Base-by-base conservation (phyloP, 2,329 filamentous ascomycete genomes). In the Sclerotinia spermophila region DNA sequence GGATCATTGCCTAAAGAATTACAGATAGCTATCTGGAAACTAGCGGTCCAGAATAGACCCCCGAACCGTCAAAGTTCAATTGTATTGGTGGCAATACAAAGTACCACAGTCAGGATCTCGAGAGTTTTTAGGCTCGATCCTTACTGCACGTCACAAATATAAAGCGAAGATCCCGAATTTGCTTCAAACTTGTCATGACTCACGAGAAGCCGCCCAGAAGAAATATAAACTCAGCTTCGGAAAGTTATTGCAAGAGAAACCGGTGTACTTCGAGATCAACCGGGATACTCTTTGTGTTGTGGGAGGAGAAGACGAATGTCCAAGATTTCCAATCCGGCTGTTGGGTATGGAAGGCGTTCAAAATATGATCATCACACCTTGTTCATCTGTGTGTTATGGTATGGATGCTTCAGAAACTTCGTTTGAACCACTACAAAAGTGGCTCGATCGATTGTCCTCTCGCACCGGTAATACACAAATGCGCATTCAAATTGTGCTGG, bases 341-440 rank as follows among this genome's bases (percentile, higher is more conserved):
- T n/a, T 59, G 21, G 24, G 24, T 19, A 59, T 59, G 56, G 56
- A 27, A 5, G 56, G 56, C 13, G 40, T 59, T 40, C 56, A 7
- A 27, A 59, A 59, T 15, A 40, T 59, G 24, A 59, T 59, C 24
- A 27, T 59, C 35, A 59, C 56, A 40, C 56, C 56, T 59, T n/a
- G n/a, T n/a, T 40, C 56, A 10, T 5, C 5, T 3, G 1, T 2
- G 2, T 1, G 13, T 6, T 2, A 24, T 4, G 2, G 0, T 10
- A 3, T 35, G 24, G 1, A 5, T n/a, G 11, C 55, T 58, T 0
- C 2, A 15, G 19, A 2, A 1, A 58, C 21, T 35, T 38, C 55
- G 2, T 7, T 8, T n/a, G 55, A 58, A 7, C 33, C 33, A 15
- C 11, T 15, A 24, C 1, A 24, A 8, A 2, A 33, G 33, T 58